These are phyloP conservation scores for Rubia tinctorum DNA, from an alignment of 305 asterid species.

Conservation along the genomic window DNA sequence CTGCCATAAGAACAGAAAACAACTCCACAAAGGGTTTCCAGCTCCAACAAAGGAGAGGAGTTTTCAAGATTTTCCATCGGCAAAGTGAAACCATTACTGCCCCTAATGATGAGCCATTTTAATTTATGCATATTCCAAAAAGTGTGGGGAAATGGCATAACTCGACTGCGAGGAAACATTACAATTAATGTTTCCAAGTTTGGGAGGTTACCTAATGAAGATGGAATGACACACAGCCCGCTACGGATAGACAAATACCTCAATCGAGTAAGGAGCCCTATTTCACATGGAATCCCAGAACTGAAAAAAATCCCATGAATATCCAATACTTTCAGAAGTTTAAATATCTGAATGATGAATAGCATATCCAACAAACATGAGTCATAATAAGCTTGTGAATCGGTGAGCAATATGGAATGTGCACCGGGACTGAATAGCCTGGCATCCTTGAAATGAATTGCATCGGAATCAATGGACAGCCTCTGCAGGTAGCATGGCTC, in stretches of 20 bases:
- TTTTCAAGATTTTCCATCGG: neutral
- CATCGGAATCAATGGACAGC: neutral
- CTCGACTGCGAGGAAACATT: neutral
- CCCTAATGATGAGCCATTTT: neutral
- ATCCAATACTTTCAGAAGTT: neutral
- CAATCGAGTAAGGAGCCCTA: too few species aligned
- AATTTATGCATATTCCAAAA: neutral
- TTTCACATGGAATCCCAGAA: too few species aligned
- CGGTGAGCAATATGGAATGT: neutral
- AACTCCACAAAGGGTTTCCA: neutral
- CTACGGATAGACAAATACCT: neutral
- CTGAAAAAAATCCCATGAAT: neutral
- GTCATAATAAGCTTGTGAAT: neutral
- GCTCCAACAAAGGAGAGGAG: neutral
- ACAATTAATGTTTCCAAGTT: neutral
- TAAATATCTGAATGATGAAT: neutral
- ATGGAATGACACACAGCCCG: neutral
- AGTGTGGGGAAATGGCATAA: neutral
- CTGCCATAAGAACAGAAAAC: neutral
- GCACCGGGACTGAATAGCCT: neutral
- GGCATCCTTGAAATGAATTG: neutral
- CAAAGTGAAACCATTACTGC: neutral
- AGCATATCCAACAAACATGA: neutral
- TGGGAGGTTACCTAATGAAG: neutral
- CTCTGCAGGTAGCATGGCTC: neutral